phyloP scores from a whole-genome alignment of 2,329 filamentous ascomycete species.

The Colletotrichum sublineola region DNA sequence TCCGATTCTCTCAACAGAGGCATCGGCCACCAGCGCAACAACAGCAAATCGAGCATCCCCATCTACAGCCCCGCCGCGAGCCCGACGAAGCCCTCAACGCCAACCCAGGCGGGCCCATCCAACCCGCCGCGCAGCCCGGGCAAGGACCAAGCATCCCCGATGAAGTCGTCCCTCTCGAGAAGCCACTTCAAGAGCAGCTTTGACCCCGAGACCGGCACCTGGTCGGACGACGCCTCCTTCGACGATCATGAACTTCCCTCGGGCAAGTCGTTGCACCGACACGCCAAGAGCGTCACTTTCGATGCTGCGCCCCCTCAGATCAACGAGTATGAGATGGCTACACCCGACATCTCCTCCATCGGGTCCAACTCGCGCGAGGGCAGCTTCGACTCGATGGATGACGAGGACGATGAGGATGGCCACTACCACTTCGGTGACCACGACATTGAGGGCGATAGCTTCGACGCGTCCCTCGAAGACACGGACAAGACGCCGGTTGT shows the following conservation, averaged over 20 bases:
- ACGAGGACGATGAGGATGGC: constrained; percentile 69
- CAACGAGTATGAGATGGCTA: constrained; percentile 98
- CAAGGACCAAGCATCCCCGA: constrained; percentile 82
- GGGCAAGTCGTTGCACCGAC: constrained; percentile 79
- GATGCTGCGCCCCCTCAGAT: constrained; percentile 93
- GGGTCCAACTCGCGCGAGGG: constrained; percentile 92
- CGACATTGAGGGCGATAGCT: constrained; percentile 84
- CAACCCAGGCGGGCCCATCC: constrained; percentile 35
- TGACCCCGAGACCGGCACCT: constrained; percentile 76
- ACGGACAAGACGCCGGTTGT: constrained; percentile 98
- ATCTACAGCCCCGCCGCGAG: constrained; percentile 64
- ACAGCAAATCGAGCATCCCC: constrained; percentile 72
- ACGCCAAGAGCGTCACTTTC: constrained; percentile 97
- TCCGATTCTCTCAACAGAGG: constrained; percentile 58
- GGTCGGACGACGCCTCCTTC: constrained; percentile 74
- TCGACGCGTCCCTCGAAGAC: constrained; percentile 94
- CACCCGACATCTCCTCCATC: constrained; percentile 93
- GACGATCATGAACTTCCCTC: constrained; percentile 72
- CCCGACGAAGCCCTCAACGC: constrained; percentile 44
- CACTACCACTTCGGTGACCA: constrained; percentile 67
- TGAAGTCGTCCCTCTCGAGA: constrained; percentile 88
- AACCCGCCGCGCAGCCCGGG: constrained; percentile 67
- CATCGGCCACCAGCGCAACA: constrained; percentile 62
- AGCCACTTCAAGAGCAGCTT: constrained; percentile 76
- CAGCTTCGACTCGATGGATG: constrained; percentile 89